Base-by-base conservation (phyloP, 2,329 filamentous ascomycete species). In the Rosellinia necatrix region DNA sequence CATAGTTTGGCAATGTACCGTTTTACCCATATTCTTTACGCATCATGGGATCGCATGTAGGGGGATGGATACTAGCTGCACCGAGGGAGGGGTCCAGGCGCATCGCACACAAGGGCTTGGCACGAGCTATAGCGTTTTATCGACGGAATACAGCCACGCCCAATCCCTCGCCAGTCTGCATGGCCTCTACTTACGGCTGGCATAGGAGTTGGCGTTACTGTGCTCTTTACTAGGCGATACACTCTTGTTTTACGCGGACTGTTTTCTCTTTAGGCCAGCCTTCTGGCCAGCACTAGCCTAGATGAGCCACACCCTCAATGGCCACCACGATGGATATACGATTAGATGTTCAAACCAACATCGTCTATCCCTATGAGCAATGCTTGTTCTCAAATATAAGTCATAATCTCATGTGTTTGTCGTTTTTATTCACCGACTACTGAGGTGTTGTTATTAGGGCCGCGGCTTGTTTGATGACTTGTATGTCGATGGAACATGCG, bases 161-260 rank as follows among this genome's bases (percentile, higher is more conserved):
- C 22, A 15, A 50, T 27, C 50, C 41, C 46, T 30, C 42, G 25
- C n/a, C 24, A 32, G 35, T 29, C 30, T 35, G 41, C 42, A 15
- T 29, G 32, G 37, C 17, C 17, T 47, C 29, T 49, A 38, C 46
- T 42, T 30, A 22, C 43, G 22, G 29, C 57, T 61, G 48, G 24
- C 62, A 61, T 24, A 46, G 67, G 68, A 65, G 67, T 69, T 65
- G 67, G 68, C 64, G 68, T 70, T 69, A 58, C 13, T 48, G 59
- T 63, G 44, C 58, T 60, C 53, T 66, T 64, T 44, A 57, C 53
- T 57, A 54, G 60, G 53, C 46, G 62, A 64, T 65, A 64, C 55
- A 65, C 58, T 64, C 56, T 55, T 46, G 24, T 53, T 63, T 64
- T 59, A 47, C 53, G 56, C 53, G 59, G 51, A 38, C 56, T 50